Evolutionary conservation across 179 eudicot species (phyloP).

Genomic region (Heliamphora pulchella): DNA sequence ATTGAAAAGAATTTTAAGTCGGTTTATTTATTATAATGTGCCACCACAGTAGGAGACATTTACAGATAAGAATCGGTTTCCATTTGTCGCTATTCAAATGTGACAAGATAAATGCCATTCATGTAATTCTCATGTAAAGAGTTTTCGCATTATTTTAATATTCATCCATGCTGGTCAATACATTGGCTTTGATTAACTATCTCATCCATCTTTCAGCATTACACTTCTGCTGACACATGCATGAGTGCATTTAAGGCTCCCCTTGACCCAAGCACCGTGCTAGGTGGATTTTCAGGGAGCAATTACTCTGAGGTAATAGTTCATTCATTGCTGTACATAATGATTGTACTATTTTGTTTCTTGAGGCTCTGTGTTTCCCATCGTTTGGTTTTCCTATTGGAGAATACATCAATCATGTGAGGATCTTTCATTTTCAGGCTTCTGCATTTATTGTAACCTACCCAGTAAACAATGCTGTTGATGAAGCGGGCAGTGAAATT

Average conservation of each 20-base stretch:
- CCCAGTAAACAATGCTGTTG: constrained; percentile 66
- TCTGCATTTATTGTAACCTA: constrained; percentile 64
- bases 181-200: constrained; percentile 5
- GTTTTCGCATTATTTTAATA: neutral
- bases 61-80: neutral
- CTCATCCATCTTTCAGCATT: constrained; percentile 41
- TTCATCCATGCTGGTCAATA: neutral
- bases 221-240: constrained; percentile 51
- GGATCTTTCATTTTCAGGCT: constrained; percentile 44
- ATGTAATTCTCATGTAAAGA: neutral
- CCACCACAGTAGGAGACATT: neutral
- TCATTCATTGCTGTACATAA: constrained; percentile 4
- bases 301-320: constrained; percentile 60
- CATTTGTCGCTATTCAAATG: neutral
- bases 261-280: constrained; percentile 64
- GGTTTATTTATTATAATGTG: neutral
- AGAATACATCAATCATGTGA: neutral
- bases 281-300: constrained; percentile 68
- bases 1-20: neutral
- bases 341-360: neutral
- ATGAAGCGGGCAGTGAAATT: constrained; percentile 49
- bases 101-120: neutral
- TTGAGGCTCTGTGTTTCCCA: neutral
- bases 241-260: constrained; percentile 75
- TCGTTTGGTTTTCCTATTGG: constrained; percentile 8